Evolutionary conservation across 2,329 filamentous ascomycete species (phyloP), one percentile per base, ranked within the genome.

Genomic region (Ophiostoma pallidulum): DNA sequence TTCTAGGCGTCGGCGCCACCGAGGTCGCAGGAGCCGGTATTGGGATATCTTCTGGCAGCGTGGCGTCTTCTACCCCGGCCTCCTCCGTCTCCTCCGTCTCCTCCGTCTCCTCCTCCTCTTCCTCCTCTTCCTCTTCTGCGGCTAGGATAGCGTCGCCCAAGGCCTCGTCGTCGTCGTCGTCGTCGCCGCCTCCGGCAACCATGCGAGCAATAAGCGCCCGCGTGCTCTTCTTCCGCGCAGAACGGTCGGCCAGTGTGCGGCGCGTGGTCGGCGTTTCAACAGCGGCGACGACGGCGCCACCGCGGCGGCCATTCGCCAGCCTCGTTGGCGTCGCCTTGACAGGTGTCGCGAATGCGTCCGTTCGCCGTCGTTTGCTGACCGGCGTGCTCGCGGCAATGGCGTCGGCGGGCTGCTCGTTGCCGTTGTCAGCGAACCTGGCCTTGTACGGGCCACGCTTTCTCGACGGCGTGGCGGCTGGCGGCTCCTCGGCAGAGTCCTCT

Each of bases 191-290:
- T 16, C 76, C 80, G 18, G 75, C 73, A 10, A 84, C 71, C 7
- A 81, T 80, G 37, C 81, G 80, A 59, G 90, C 80, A 32, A 94
- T 82, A 44, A 96, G 67, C 4, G 80, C 78, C 44, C 81, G 75
- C 19, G 84, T 85, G 62, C 86, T 94, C 71, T 95, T 96, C 59
- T 82, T 82, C 58, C 85, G 80, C 2, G 90, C 91, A 5, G 90
- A 96, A 41, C 85, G 80, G 65, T 96, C 88, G 18, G 84, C 84
- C 54, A 86, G 84, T 53, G 75, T 78, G 36, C 75, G 72, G 55
- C 80, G 75, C 19, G 50, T 48, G 32, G 77, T 76, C 0, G 86
- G 83, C 1, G 83, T 87, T 31, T 59, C 57, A 29, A 67, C 59
- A 4, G 6, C 31, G 22, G 28, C 24, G 13, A 5, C 46, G 24